These are phyloP conservation scores for Beauveria pseudobassiana DNA, from an alignment of 2,329 filamentous ascomycete species.

Conservation along the genomic window DNA sequence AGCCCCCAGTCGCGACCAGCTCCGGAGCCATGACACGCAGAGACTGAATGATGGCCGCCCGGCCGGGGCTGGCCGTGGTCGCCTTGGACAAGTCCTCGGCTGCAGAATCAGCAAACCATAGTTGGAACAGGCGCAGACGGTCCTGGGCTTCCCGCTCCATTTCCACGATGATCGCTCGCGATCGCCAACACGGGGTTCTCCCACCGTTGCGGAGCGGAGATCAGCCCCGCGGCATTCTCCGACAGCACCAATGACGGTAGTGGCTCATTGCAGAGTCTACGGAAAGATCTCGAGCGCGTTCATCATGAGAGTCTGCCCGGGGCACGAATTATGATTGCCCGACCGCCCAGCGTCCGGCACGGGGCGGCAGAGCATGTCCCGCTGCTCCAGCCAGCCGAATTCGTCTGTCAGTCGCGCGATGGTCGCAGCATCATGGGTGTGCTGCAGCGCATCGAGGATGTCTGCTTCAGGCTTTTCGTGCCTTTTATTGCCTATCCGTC, in stretches of 20 bases:
- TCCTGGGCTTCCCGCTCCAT: not conserved
- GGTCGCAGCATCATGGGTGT: conserved; percentile 4
- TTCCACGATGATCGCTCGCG: not conserved
- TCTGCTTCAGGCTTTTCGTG: not conserved
- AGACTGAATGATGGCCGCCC: not conserved
- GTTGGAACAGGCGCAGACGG: not conserved
- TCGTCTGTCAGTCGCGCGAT: not conserved
- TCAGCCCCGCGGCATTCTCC: not conserved
- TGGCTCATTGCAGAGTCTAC: not conserved
- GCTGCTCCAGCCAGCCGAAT: not conserved
- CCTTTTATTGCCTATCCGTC: not conserved
- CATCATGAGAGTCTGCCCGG: not conserved
- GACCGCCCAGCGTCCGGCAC: not conserved
- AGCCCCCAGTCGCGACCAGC: not conserved
- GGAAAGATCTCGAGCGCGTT: not conserved
- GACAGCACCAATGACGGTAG: not conserved
- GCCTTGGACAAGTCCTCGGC: not conserved
- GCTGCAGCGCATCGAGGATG: not conserved
- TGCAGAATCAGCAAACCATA: not conserved
- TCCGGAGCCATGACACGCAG: not conserved
- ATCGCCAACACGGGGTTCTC: not conserved
- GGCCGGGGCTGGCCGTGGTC: not conserved
- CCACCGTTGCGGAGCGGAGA: not conserved
- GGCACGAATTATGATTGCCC: conserved; percentile 3
- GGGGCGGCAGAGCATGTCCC: not conserved